Evolutionary conservation across 352 stramenopile species (phyloP), one percentile per base, ranked within the genome.

Genomic region (Pythium rhizo-oryzae): DNA sequence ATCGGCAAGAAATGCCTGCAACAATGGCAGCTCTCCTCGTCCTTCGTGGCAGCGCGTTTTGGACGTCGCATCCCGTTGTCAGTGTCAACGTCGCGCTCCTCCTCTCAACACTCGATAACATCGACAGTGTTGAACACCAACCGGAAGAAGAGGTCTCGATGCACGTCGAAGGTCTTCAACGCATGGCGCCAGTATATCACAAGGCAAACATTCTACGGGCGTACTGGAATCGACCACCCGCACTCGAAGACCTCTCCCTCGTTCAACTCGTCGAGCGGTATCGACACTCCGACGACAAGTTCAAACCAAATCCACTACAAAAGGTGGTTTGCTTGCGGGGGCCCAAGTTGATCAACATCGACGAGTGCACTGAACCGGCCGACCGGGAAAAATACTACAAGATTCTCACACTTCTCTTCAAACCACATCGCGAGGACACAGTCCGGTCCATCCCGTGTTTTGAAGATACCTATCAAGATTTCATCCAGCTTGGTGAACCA

Each of bases 1-100:
- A 61, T 61, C 37, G 55, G 6, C 55, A 61, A 61, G 55, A 61
- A 18, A 61, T 61, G 55, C 55, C 55, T n/a, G 55, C 55, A n/a
- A 61, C 55, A 0, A 61, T 61, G 55, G 55, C 35, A 2, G 55
- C 55, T 24, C 55, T 61, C 6, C 55, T 61, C 6, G 55, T 50
- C 8, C 13, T 61, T 3, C 54, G 54, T 39, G 54, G 5, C 18
- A 61, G 54, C n/a, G 19, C 54, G 8, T 61, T 50, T 30, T 61
- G 54, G 54, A 50, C 39, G 33, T 61, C 54, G 16, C 55, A 61
- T 33, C 35, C 33, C 4, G 55, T 61, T 5, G 6, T 18, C 1
- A 61, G 55, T 16, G 37, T 61, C 35, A 61, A 61, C 15, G 35
- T 51, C 37, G 1, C 19, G 2, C n/a, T 37, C 7, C 15, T 51